Conservation (phyloP, 176 grass and related monocot species). For the Musa itinerans region DNA sequence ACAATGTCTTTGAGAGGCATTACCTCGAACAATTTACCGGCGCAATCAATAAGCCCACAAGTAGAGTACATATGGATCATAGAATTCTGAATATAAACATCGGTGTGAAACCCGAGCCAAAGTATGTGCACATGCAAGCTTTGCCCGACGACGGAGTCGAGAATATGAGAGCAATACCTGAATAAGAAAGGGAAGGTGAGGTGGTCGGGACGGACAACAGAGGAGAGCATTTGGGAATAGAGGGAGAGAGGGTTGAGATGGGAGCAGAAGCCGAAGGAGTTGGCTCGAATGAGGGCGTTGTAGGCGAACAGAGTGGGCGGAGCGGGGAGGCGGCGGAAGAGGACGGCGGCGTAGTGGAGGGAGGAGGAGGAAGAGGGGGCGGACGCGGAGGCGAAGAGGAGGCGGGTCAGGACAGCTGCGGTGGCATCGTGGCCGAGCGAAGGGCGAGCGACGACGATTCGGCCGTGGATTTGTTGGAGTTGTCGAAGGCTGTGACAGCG, state of each 20-base stretch:
- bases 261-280: background rate
- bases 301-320: constrained; percentile 4
- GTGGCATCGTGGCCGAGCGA: background rate
- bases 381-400: constrained; percentile 1
- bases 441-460: background rate
- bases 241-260: background rate
- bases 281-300: constrained; percentile 11
- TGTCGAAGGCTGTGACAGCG: background rate
- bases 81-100: constrained; percentile 4
- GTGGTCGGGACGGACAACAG: constrained; percentile 9
- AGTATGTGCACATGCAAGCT: constrained; percentile 1
- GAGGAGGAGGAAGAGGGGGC: background rate
- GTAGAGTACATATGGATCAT: background rate
- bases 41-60: constrained; percentile 2
- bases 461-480: constrained; percentile 18
- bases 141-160: background rate
- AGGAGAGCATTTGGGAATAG: constrained; percentile 3
- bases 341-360: background rate
- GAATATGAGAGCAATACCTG: constrained; percentile 2
- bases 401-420: background rate
- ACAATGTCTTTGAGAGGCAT: constrained; percentile 8
- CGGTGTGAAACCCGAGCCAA: background rate
- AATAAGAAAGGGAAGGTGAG: constrained; percentile 20
- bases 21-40: background rate
- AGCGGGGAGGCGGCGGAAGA: background rate